Base-by-base conservation (phyloP, 805 yeast genomes). In the Spencermartinsiella europaea region DNA sequence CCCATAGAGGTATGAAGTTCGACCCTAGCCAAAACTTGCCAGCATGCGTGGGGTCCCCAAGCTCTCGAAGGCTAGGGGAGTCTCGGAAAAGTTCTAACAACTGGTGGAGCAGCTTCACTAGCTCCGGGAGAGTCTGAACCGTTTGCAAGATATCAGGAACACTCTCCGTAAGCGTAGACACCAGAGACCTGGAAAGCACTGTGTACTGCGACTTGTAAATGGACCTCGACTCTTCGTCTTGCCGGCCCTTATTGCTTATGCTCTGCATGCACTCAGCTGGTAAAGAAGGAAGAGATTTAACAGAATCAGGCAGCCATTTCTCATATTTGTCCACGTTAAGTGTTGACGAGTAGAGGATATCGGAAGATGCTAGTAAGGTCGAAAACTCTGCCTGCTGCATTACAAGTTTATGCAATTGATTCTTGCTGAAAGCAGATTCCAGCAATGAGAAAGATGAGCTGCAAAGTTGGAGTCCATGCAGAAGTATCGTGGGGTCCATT, bases 261-360 rank as follows among this genome's bases (percentile, higher is more conserved):
- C 16, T 40, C 5, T 37, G 36, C 12, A 44, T 21, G 34, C 55
- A 52, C 17, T 33, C 28, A 2, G 12, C 27, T 2, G 59, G 57
- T n/a, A 53, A 22, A 12, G 50, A 34, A 4, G 47, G 45, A 7
- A 51, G 38, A 7, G 19, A 33, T 7, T 5, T 15, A 12, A 53
- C 48, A 7, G 20, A 28, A 22, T 47, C 41, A 1, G 59, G 57
- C n/a, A 55, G 51, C 53, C 53, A 53, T 14, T 34, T 20, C 20
- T 22, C 2, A 16, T 40, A 38, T 38, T 44, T 42, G 15, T 15
- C 40, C n/a, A 51, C 17, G 17, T 46, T 47, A 15, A 52, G 39
- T 21, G 49, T 57, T 14, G 22, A 14, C n/a, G 17, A 28, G 16
- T 38, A 40, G 3, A 21, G 42, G 21, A 55, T 39, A 16, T 53